phyloP scores from a whole-genome alignment of 331 rosid genomes.

The Stylosanthes scabra region DNA sequence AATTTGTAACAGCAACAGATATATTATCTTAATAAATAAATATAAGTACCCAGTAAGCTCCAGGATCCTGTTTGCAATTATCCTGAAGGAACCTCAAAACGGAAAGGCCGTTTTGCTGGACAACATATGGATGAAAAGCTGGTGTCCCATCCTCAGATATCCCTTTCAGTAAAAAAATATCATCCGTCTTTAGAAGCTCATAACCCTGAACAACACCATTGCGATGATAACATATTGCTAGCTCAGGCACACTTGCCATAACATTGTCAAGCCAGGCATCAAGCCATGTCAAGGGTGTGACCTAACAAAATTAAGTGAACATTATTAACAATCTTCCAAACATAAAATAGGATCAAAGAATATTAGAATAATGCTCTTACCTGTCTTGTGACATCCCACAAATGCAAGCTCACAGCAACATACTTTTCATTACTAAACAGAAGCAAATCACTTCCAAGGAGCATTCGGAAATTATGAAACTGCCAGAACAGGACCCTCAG shows the following conservation, averaged over 20 bases:
- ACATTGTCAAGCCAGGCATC: slow-evolving; percentile 99
- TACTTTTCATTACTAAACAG: slow-evolving; percentile 93
- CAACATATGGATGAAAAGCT: slow-evolving; percentile 94
- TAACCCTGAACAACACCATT: slow-evolving; percentile 98
- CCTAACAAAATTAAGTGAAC: slow-evolving; percentile 53
- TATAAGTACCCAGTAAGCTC: slow-evolving; percentile 92
- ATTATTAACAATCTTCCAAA: slow-evolving; percentile 31
- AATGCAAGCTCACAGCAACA: slow-evolving; percentile 96
- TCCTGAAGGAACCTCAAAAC: slow-evolving; percentile 98
- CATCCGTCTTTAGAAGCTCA: slow-evolving; percentile 94
- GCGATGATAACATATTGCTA: slow-evolving; percentile 94
- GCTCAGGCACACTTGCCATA: slow-evolving; percentile 99
- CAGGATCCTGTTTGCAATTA: slow-evolving; percentile 98
- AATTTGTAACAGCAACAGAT: slow-evolving; percentile 26
- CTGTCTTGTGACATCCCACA: slow-evolving; percentile 94
- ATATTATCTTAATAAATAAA: slow-evolving; percentile 9
- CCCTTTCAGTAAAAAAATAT: slow-evolving; percentile 88
- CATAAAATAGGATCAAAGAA: slow-evolving; percentile 5
- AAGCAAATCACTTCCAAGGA: slow-evolving; percentile 91
- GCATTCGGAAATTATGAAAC: slow-evolving; percentile 98
- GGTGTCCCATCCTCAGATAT: slow-evolving; percentile 94
- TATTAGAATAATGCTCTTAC: slow-evolving; percentile 49
- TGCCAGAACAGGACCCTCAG: slow-evolving; percentile 92
- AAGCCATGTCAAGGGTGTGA: slow-evolving; percentile 95
- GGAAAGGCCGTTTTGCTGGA: slow-evolving; percentile 96